phyloP scores from a whole-genome alignment of 2,329 filamentous ascomycete species.

The Sordariomycetes sp. region DNA sequence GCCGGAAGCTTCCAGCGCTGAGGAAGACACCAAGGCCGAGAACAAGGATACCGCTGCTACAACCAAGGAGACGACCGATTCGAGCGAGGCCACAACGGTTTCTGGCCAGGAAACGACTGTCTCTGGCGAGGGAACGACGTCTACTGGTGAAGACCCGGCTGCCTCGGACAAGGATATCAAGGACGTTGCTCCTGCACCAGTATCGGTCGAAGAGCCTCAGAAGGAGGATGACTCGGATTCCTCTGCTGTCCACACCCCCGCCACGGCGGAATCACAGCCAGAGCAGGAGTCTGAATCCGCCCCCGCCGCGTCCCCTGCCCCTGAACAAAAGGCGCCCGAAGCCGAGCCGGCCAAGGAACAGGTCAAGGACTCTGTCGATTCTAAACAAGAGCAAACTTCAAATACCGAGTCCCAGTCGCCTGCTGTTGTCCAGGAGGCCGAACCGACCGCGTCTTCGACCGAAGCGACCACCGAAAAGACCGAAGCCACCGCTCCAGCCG shows the following conservation, averaged over 20 bases:
- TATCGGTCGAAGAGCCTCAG: background rate
- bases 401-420: too few relatives aligned
- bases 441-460: too few relatives aligned
- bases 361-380: too few relatives aligned
- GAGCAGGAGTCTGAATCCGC: slow-evolving; percentile 1
- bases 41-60: background rate
- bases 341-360: background rate
- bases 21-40: background rate
- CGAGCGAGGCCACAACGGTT: too few relatives aligned
- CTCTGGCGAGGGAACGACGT: background rate
- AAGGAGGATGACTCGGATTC: slow-evolving; percentile 16
- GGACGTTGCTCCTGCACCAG: background rate
- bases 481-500: too few relatives aligned
- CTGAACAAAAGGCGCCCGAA: background rate
- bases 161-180: background rate
- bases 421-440: too few relatives aligned
- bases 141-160: background rate
- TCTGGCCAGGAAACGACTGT: too few relatives aligned
- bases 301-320: background rate
- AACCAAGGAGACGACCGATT: background rate
- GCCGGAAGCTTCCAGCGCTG: background rate
- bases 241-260: slow-evolving; percentile 13
- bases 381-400: too few relatives aligned
- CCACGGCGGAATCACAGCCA: background rate
- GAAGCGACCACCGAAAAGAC: too few relatives aligned